These are phyloP conservation scores for Ogataea chonburiensis DNA, from an alignment of 805 yeast genomes.

Conservation along the genomic window DNA sequence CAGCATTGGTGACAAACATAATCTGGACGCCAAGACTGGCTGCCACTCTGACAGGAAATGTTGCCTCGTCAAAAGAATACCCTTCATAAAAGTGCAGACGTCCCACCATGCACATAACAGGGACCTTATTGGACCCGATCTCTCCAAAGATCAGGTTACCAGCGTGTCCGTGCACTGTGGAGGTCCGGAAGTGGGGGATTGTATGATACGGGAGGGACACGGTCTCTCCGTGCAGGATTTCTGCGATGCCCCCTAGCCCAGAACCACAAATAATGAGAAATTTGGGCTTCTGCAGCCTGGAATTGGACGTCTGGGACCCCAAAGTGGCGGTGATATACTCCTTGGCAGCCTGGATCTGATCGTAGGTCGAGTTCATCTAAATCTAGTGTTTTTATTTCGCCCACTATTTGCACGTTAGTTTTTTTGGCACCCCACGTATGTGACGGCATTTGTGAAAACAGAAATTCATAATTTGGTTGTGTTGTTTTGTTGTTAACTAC, in stretches of 20 bases:
- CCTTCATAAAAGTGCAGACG: slow-evolving; percentile 93
- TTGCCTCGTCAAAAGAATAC: slow-evolving; percentile 73
- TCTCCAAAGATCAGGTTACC: slow-evolving; percentile 80
- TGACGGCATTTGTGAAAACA: slow-evolving; percentile 9
- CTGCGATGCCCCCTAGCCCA: slow-evolving; percentile 85
- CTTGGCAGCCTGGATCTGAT: slow-evolving; percentile 19
- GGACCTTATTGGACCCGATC: slow-evolving; percentile 65
- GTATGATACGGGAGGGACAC: slow-evolving; percentile 58
- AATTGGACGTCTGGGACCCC: slow-evolving; percentile 8
- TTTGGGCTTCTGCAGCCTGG: slow-evolving; percentile 43
- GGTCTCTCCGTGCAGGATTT: slow-evolving; percentile 41
- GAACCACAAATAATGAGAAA: slow-evolving; percentile 90
- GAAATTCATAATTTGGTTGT: not conserved
- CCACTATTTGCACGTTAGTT: slow-evolving; percentile 3
- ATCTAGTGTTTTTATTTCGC: slow-evolving; percentile 1
- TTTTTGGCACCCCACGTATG: slow-evolving; percentile 4
- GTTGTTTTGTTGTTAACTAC: slow-evolving; percentile 1
- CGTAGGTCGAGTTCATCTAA: slow-evolving; percentile 4
- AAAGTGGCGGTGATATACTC: slow-evolving; percentile 13
- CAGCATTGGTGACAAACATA: slow-evolving; percentile 90
- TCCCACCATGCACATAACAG: slow-evolving; percentile 93
- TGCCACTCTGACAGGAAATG: slow-evolving; percentile 82
- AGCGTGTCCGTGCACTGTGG: slow-evolving; percentile 89
- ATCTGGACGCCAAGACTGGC: slow-evolving; percentile 56
- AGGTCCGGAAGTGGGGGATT: slow-evolving; percentile 76